A percentile compares a stretch with the other conserved stretches of the same genome.
phyloP scores from a whole-genome alignment of 371 early-diverging fungal species.

The Lichtheimia hyalospora region DNA sequence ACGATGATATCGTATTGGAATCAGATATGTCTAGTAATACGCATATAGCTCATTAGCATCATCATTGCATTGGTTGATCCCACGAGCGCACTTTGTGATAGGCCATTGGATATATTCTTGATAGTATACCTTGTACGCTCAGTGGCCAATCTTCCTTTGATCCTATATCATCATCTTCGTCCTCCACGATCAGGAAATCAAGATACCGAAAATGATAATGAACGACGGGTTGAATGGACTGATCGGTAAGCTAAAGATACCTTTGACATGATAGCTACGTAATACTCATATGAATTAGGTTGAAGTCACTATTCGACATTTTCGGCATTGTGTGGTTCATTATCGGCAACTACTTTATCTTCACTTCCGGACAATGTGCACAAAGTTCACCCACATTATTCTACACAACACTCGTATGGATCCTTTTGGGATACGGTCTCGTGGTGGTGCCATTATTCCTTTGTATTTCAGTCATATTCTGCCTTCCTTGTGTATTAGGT shows the following conservation, averaged over 20 bases:
- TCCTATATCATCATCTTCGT: constrained; percentile 36
- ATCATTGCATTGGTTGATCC: constrained; percentile 24
- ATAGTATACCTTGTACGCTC: constrained; percentile 40
- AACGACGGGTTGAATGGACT: constrained; percentile 17
- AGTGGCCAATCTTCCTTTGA: constrained; percentile 29
- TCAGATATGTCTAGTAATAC: neutral
- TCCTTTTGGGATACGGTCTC: constrained; percentile 66
- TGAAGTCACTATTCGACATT: constrained; percentile 57
- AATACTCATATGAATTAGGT: constrained; percentile 5
- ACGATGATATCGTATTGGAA: neutral
- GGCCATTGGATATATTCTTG: constrained; percentile 38
- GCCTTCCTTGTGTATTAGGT: constrained; percentile 60
- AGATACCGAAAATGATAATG: neutral
- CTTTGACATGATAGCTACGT: neutral
- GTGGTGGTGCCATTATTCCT: constrained; percentile 61
- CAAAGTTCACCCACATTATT: constrained; percentile 51
- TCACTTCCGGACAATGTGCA: constrained; percentile 48
- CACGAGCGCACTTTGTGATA: constrained; percentile 28
- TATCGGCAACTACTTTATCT: constrained; percentile 69
- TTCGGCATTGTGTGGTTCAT: constrained; percentile 69
- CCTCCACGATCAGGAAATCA: neutral
- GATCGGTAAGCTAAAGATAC: constrained; percentile 20
- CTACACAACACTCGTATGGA: constrained; percentile 57
- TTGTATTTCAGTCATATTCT: constrained; percentile 61
- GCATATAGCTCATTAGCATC: constrained; percentile 24